These are phyloP conservation scores for Drosera capensis DNA, from an alignment of 148 eudicot species.

Conservation along the genomic window DNA sequence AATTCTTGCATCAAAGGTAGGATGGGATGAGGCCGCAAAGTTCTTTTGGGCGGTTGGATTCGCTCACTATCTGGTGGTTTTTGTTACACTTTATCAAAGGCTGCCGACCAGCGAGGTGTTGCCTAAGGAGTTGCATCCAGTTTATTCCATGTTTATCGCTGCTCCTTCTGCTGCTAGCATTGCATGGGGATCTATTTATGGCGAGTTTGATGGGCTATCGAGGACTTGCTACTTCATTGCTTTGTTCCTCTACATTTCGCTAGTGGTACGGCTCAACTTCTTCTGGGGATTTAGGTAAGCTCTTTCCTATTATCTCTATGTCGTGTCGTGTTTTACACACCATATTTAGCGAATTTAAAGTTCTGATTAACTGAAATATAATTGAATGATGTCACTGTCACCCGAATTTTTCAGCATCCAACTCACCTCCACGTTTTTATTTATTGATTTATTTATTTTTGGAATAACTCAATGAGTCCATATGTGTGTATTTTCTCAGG, in stretches of 20 bases:
- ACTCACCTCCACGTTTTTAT: too few species aligned
- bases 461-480: background rate
- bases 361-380: background rate
- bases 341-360: background rate
- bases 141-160: conserved; percentile 89
- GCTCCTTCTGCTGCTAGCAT: conserved; percentile 90
- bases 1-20: conserved; percentile 65
- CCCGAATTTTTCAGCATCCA: too few species aligned
- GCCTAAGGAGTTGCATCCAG: conserved; percentile 95
- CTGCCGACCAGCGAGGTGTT: conserved; percentile 78
- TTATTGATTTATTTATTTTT: background rate
- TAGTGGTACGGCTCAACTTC: conserved; percentile 71
- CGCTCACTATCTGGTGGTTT: conserved; percentile 80
- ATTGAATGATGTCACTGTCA: too few species aligned
- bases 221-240: conserved; percentile 93
- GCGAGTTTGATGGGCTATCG: conserved; percentile 72
- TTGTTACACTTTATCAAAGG: conserved; percentile 86
- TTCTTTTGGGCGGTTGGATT: conserved; percentile 90
- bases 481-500: conserved; percentile 20
- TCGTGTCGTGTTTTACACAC: background rate
- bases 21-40: conserved; percentile 80
- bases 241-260: conserved; percentile 59
- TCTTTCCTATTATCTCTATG: background rate
- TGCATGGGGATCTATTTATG: conserved; percentile 82
- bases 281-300: conserved; percentile 75